Base-by-base conservation (phyloP, 75 land plant genomes). In the Picea sitchensis region DNA sequence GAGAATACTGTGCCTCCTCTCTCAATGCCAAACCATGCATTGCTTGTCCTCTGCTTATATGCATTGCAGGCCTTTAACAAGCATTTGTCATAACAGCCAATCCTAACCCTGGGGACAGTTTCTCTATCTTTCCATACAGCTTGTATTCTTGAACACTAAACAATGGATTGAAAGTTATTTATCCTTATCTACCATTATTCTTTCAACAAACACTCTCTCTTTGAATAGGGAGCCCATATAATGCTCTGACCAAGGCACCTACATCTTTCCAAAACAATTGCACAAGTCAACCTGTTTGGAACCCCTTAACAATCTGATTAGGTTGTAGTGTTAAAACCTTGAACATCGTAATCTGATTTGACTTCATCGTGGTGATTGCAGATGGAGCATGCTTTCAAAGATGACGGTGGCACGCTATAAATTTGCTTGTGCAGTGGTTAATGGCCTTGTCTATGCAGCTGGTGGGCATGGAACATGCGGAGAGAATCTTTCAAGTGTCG, bases 381-480 rank as follows among this genome's bases (percentile, higher is more conserved):
- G 93, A 67, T 93, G 96, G 96, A 79, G 81, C 74, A 81, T 62
- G 75, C 82, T 89, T 59, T 82, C 90, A n/a, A 83, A 82, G 73
- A 82, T 93, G 91, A 83, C 85, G 65, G 82, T 82, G 12, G 91
- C 91, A 30, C 91, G 93, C 68, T 86, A 86, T 75, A 91, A 93
- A 54, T 93, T 93, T 85, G 93, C 93, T 21, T 93, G 92, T 63
- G 87, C 93, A 5, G 89, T 86, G 44, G 83, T 93, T 2, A 81
- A 88, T 75, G 93, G 96, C 14, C 21, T 80, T 34, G 84, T 93
- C 6, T 93, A 88, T 81, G 93, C 76, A 7, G 93, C 86, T 31
- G 96, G 96, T 17, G 96, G 96, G n/a, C 87, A 47, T 62, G 87
- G 91, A 1, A 2, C 62, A 0, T 82, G 83, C 9, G 93, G 93